Conservation (phyloP, 208 protist genomes). For the Strigomonas culicis region DNA sequence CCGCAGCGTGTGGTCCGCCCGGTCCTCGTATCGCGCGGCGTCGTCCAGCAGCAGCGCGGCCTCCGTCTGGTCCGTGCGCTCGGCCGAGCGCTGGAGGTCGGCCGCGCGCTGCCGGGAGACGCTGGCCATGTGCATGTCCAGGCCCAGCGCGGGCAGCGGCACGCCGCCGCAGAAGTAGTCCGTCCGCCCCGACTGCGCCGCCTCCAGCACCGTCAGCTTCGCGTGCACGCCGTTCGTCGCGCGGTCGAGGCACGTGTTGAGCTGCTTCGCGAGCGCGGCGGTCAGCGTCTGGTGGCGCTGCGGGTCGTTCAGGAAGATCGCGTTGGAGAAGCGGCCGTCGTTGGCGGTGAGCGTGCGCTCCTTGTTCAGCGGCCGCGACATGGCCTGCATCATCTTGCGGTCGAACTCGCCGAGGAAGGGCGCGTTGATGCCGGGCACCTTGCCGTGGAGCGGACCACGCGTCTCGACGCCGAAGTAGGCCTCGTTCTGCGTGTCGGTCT, state of each 20-base stretch:
- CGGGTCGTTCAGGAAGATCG: slow-evolving; percentile 87
- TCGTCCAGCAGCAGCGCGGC: slow-evolving; percentile 53
- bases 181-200: slow-evolving; percentile 85
- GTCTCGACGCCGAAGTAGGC: slow-evolving; percentile 69
- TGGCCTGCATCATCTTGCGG: slow-evolving; percentile 88
- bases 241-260: slow-evolving; percentile 61
- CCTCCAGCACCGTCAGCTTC: slow-evolving; percentile 82
- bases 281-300: slow-evolving; percentile 70
- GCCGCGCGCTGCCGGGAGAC: slow-evolving; percentile 31
- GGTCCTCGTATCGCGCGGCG: slow-evolving; percentile 69
- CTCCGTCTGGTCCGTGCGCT: slow-evolving; percentile 22
- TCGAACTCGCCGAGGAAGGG: slow-evolving; percentile 85
- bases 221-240: slow-evolving; percentile 86
- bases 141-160: slow-evolving; percentile 59
- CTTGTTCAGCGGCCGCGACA: slow-evolving; percentile 75
- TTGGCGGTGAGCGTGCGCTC: slow-evolving; percentile 76
- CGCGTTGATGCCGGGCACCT: slow-evolving; percentile 81
- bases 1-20: slow-evolving; percentile 70
- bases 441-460: slow-evolving; percentile 56
- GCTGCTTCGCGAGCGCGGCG: slow-evolving; percentile 52
- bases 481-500: slow-evolving; percentile 63
- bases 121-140: slow-evolving; percentile 65
- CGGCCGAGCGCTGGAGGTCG: slow-evolving; percentile 11
- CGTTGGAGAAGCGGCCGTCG: slow-evolving; percentile 85
- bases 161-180: slow-evolving; percentile 87